These are phyloP conservation scores for Umbelopsis sp. DNA, from an alignment of 192 early-diverging fungal genomes.

Conservation along the genomic window DNA sequence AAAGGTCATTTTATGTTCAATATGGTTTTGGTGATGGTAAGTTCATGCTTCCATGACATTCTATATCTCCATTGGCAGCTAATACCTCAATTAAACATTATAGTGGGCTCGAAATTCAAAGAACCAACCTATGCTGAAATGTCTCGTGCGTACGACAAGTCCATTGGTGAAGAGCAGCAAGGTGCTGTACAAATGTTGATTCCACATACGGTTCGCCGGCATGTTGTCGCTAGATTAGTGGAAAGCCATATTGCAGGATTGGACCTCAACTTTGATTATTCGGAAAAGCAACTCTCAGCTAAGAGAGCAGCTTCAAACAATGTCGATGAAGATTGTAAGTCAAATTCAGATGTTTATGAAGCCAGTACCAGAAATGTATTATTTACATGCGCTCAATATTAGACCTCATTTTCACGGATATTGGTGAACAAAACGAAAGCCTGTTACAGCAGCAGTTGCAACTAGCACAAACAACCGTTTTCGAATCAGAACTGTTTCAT, in stretches of 20 bases:
- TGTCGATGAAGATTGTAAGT: slow-evolving; percentile 14
- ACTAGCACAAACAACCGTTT: slow-evolving; percentile 45
- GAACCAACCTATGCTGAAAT: slow-evolving; percentile 37
- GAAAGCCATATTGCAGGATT: slow-evolving; percentile 9
- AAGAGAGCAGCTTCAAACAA: neutral
- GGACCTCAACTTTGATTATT: slow-evolving; percentile 13
- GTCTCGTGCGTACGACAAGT: slow-evolving; percentile 19
- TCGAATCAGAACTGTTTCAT: slow-evolving; percentile 50
- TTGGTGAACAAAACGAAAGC: neutral
- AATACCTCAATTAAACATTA: neutral
- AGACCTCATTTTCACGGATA: neutral
- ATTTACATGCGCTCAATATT: neutral
- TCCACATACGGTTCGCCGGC: slow-evolving; percentile 21
- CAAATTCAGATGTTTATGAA: no score
- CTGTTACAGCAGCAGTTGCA: slow-evolving; percentile 36
- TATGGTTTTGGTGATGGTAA: slow-evolving; percentile 43
- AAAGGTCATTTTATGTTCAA: slow-evolving; percentile 28
- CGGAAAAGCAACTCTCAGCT: neutral
- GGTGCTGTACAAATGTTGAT: slow-evolving; percentile 12
- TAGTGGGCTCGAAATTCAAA: slow-evolving; percentile 39
- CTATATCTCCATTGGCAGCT: neutral
- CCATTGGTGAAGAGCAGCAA: neutral
- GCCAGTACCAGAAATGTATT: neutral
- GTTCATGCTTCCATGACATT: neutral
- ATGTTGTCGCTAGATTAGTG: slow-evolving; percentile 5